These are phyloP conservation scores for Lachancea lanzarotensis DNA, from an alignment of 805 yeast genomes.

Conservation along the genomic window DNA sequence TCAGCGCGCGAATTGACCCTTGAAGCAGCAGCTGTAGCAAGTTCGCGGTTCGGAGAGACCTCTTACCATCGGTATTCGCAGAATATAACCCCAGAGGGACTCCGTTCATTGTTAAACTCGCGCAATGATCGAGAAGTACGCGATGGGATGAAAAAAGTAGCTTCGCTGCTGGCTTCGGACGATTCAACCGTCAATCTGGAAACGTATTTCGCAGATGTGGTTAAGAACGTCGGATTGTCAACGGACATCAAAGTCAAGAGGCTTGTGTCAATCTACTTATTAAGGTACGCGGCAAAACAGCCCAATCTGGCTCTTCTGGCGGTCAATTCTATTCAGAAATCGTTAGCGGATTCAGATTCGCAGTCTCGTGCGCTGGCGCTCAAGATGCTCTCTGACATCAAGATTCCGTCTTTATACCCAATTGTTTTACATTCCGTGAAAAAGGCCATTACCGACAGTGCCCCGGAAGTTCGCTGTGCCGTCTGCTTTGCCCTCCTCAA, in stretches of 20 bases:
- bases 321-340: constrained; percentile 86
- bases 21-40: constrained; percentile 78
- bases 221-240: constrained; percentile 71
- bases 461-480: constrained; percentile 73
- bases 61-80: constrained; percentile 39
- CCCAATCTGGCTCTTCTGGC: constrained; percentile 88
- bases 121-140: constrained; percentile 58
- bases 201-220: constrained; percentile 71
- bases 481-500: constrained; percentile 72
- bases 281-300: constrained; percentile 71
- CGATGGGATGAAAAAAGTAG: constrained; percentile 53
- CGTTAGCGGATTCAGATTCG: constrained; percentile 64
- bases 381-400: constrained; percentile 74
- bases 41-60: constrained; percentile 57
- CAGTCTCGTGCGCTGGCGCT: constrained; percentile 65
- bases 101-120: constrained; percentile 60
- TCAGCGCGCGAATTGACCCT: constrained; percentile 72
- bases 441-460: constrained; percentile 59
- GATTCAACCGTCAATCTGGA: constrained; percentile 36
- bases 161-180: constrained; percentile 39
- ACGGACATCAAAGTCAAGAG: constrained; percentile 56
- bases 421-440: constrained; percentile 69
- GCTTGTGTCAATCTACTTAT: constrained; percentile 68
- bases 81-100: constrained; percentile 56
- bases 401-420: constrained; percentile 74